Evolutionary conservation across 176 grass and related monocot genomes (phyloP).

Genomic region (Carex cristatella): DNA sequence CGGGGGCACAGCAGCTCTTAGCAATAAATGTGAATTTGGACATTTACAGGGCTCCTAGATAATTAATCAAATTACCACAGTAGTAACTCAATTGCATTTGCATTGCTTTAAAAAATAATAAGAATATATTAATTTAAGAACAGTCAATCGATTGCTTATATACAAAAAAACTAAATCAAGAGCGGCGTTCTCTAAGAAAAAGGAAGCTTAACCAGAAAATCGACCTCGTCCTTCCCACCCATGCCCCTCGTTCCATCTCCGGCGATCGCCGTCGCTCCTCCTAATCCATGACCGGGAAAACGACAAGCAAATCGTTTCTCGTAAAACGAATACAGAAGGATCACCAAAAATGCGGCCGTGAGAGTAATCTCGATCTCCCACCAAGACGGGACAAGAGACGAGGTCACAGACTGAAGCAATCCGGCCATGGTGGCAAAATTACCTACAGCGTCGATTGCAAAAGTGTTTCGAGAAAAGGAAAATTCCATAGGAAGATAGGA

Average conservation of each 20-base stretch:
- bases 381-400: constrained; percentile 18
- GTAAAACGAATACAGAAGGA: constrained; percentile 14
- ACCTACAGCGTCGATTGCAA: not conserved
- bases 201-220: not conserved
- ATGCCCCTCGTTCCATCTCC: not conserved
- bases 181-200: not conserved
- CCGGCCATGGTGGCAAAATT: not conserved
- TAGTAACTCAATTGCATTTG: not conserved
- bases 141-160: not conserved
- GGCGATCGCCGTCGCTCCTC: not conserved
- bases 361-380: constrained; percentile 23
- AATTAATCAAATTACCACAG: not conserved
- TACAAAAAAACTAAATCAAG: not conserved
- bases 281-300: not conserved
- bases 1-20: not conserved
- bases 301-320: not conserved
- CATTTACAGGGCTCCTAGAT: not conserved
- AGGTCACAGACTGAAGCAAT: constrained; percentile 1
- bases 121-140: constrained; percentile 1
- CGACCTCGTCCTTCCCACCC: not conserved
- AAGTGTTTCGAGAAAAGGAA: not conserved
- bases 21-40: not conserved
- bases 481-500: constrained; percentile 18
- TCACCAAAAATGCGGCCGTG: constrained; percentile 2
- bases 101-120: not conserved